A percentile compares a stretch with the other conserved stretches of the same genome.
phyloP scores from a whole-genome alignment of 1,284 basidiomycete species.

The Singerocomus inundabilis region DNA sequence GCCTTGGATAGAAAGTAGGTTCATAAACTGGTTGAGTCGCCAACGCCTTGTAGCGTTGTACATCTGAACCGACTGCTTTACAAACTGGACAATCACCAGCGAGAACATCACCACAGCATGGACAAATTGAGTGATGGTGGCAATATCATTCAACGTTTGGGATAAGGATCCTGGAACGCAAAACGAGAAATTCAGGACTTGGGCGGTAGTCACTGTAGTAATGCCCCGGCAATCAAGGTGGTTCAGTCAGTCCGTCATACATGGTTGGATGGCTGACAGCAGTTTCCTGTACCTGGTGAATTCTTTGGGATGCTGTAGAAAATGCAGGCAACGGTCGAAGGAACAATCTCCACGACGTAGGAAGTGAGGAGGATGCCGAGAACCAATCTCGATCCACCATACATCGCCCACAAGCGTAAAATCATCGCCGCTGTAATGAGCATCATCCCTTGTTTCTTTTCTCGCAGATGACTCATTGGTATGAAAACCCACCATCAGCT shows the following conservation, averaged over 20 bases:
- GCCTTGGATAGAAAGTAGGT: conserved; percentile 8
- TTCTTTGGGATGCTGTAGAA: conserved; percentile 1
- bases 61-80: too few relatives aligned
- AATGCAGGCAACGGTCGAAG: neutral
- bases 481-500: conserved; percentile 4
- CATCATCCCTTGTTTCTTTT: neutral
- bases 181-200: neutral
- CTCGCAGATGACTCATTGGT: neutral
- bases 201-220: neutral
- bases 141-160: neutral
- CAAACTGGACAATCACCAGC: conserved; percentile 7
- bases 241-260: neutral
- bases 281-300: neutral
- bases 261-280: too few relatives aligned
- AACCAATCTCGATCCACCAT: conserved; percentile 8
- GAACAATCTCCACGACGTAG: conserved; percentile 6
- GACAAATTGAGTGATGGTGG: conserved; percentile 1
- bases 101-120: conserved; percentile 5
- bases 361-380: conserved; percentile 3
- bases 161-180: neutral
- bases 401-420: conserved; percentile 17
- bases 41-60: conserved; percentile 8
- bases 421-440: conserved; percentile 10
- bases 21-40: conserved; percentile 8
- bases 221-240: too few relatives aligned